phyloP scores from a whole-genome alignment of 1,284 basidiomycete genomes.

The Chalciporus piperatoides region DNA sequence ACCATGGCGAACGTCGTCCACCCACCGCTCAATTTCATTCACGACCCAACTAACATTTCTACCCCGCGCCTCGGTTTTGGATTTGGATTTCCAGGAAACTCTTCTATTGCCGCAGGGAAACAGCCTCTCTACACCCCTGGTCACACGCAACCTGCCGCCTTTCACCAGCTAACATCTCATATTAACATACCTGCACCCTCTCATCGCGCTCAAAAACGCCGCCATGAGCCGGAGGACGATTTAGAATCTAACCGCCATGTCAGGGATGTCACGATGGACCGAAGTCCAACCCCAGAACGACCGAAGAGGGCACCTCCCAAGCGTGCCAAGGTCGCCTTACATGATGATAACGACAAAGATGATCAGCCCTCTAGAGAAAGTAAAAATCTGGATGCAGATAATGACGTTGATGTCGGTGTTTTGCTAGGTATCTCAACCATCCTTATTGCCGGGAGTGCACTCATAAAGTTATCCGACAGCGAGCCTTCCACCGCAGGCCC shows the following conservation, averaged over 20 bases:
- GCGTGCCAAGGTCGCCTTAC: conserved; percentile 50
- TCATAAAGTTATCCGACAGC: conserved; percentile 40
- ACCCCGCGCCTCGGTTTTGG: conserved; percentile 68
- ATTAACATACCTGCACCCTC: conserved; percentile 37
- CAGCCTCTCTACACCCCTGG: conserved; percentile 32
- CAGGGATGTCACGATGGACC: conserved; percentile 71
- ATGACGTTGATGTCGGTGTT: conserved; percentile 72
- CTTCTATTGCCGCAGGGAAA: conserved; percentile 37
- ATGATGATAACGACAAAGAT: conserved; percentile 40
- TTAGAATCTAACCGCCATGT: conserved; percentile 36
- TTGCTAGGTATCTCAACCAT: conserved; percentile 55
- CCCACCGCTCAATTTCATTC: conserved; percentile 61
- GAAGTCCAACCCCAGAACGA: conserved; percentile 75
- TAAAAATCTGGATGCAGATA: conserved; percentile 37
- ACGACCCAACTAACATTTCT: conserved; percentile 56
- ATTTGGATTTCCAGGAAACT: conserved; percentile 53
- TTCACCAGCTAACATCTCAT: conserved; percentile 47
- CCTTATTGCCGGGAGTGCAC: conserved; percentile 5
- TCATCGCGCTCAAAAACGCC: conserved; percentile 53
- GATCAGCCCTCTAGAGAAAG: conserved; percentile 43
- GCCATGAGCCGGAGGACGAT: conserved; percentile 59
- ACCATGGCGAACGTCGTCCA: conserved; percentile 71
- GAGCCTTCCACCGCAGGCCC: conserved; percentile 66
- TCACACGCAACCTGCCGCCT: conserved; percentile 44
- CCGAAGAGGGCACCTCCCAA: conserved; percentile 64